Conservation (phyloP, 2,329 filamentous ascomycete species). For the Cercospora canescens region DNA sequence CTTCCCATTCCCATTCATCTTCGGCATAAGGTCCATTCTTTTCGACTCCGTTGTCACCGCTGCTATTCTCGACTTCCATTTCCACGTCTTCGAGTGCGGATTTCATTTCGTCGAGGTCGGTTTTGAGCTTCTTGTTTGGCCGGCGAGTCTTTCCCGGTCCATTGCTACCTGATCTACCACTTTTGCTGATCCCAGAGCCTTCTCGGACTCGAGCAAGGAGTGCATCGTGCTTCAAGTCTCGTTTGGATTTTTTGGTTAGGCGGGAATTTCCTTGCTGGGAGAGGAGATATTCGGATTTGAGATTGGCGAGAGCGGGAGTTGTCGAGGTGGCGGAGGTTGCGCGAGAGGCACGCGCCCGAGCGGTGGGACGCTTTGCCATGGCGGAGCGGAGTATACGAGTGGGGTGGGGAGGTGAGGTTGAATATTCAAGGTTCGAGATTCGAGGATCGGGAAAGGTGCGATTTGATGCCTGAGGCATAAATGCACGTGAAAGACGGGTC, state of each 20-base stretch:
- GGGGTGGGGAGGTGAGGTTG: not conserved
- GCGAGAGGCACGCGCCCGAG: slow-evolving; percentile 1
- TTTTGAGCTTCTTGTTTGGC: slow-evolving; percentile 74
- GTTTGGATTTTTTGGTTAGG: slow-evolving; percentile 79
- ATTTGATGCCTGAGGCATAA: not conserved
- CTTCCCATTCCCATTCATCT: slow-evolving; percentile 22
- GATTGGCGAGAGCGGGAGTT: slow-evolving; percentile 4
- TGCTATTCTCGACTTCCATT: slow-evolving; percentile 38
- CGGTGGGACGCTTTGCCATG: slow-evolving; percentile 12
- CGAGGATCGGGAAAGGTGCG: not conserved
- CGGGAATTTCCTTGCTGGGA: slow-evolving; percentile 31
- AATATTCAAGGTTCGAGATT: not conserved
- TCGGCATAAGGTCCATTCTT: slow-evolving; percentile 4
- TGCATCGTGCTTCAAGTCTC: slow-evolving; percentile 74
- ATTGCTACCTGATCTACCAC: slow-evolving; percentile 37
- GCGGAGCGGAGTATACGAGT: not conserved
- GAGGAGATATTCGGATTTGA: slow-evolving; percentile 10
- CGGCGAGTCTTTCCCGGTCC: slow-evolving; percentile 50
- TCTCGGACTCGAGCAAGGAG: slow-evolving; percentile 56
- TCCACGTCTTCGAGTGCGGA: slow-evolving; percentile 65
- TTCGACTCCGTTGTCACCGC: slow-evolving; percentile 26
- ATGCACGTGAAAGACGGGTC: not conserved
- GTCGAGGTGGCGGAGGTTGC: slow-evolving; percentile 19
- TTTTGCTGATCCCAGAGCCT: slow-evolving; percentile 68
- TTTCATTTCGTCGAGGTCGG: slow-evolving; percentile 72